phyloP scores from a whole-genome alignment of 164 flowering plant genomes.

The Vitis labrusca region DNA sequence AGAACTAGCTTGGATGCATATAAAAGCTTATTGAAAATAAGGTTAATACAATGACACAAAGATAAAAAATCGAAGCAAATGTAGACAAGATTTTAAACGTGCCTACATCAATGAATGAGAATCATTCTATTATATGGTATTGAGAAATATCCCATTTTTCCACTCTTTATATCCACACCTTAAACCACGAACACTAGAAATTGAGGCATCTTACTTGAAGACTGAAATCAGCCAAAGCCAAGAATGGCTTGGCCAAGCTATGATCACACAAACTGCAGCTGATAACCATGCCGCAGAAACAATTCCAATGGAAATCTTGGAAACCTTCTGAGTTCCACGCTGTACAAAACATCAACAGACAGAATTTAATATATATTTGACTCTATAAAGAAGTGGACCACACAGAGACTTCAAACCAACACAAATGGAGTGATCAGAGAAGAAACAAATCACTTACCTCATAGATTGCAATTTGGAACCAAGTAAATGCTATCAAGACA shows the following conservation, averaged over 20 bases:
- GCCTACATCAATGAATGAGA: too few relatives aligned
- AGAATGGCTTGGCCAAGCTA: conserved; percentile 66
- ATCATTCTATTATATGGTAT: too few relatives aligned
- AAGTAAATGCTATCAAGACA: conserved; percentile 60
- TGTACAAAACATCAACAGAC: conserved; percentile 25
- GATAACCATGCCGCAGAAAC: conserved; percentile 51
- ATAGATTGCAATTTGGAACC: conserved; percentile 72
- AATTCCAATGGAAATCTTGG: conserved; percentile 48
- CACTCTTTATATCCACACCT: too few relatives aligned
- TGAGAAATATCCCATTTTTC: too few relatives aligned
- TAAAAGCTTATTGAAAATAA: background rate
- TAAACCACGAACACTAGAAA: background rate
- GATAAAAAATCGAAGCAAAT: too few relatives aligned
- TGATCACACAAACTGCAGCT: conserved; percentile 63
- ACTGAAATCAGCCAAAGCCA: conserved; percentile 90
- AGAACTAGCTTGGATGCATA: background rate
- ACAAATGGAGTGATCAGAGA: background rate
- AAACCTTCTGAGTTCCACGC: conserved; percentile 82
- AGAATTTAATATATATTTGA: background rate
- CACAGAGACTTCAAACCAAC: background rate
- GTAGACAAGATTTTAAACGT: too few relatives aligned
- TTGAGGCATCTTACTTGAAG: conserved; percentile 65
- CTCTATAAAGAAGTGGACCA: background rate
- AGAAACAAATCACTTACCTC: conserved; percentile 48
- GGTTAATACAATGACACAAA: too few relatives aligned